Base-by-base conservation (phyloP, 345 rosid genomes). In the Orychophragmus violaceus region DNA sequence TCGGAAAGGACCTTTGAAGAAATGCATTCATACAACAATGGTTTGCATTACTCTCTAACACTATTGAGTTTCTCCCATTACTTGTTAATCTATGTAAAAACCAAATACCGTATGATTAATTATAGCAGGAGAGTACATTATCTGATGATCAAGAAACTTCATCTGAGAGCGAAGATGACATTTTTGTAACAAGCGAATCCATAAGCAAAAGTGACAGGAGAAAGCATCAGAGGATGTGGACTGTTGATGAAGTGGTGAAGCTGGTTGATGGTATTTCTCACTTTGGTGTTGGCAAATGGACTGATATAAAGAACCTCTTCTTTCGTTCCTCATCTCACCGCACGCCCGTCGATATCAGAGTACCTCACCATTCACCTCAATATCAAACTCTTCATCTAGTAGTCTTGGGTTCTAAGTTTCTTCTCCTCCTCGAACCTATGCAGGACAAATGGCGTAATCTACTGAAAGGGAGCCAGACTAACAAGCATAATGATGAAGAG, bases 391-490 rank as follows among this genome's bases (percentile, higher is more conserved):
- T 44, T 70, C 33, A 29, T 12, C 51, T 32, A 14, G 10, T 68
- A 57, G 4, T 44, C 5, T 14, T 62, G 0, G 32, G 25, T 36
- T 60, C 64, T 72, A 44, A 29, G 39, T 57, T 33, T 32, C 27
- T 74, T 24, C 44, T 61, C 68, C 50, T 73, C 12, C n/a, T n/a
- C n/a, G 42, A 57, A 62, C 14, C 19, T 28, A 8, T 28, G 73
- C 82, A 92, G 98, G 98, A 89, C 65, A 92, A 92, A 76, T 92
- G 98, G 98, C 83, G 97, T 42, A 93, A 93, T 81, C 96, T 93
- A 70, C 74, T 93, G 36, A 82, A 81, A 77, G 85, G 96, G 60
- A 75, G 87, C 77, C 71, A 58, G 44, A 80, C 64, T 6, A 70
- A 64, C 53, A 76, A 76, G 69, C 72, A 52, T 42, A 70, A 72